phyloP scores from a whole-genome alignment of 768 basidiomycete genomes.

The Boletus subparvulus region DNA sequence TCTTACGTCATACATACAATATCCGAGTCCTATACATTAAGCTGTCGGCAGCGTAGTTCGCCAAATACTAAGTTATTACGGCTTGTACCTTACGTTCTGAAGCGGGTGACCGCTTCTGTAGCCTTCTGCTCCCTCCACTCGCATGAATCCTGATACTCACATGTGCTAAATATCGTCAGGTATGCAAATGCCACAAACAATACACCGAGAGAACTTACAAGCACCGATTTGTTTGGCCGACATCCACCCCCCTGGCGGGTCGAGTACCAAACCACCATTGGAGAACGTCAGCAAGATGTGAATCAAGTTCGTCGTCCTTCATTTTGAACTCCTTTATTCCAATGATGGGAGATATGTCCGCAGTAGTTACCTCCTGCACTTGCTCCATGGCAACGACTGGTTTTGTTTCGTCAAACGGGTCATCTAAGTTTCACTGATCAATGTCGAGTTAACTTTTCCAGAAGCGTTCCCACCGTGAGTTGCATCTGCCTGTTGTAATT shows the following conservation, averaged over 20 bases:
- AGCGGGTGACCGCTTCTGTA: constrained; percentile 29
- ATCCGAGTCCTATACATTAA: background rate
- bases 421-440: constrained; percentile 11
- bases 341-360: constrained; percentile 46
- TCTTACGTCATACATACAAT: constrained; percentile 13
- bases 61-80: background rate
- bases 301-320: constrained; percentile 51
- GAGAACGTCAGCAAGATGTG: constrained; percentile 53
- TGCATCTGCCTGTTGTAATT: background rate
- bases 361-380: background rate
- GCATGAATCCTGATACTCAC: constrained; percentile 73
- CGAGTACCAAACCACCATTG: constrained; percentile 78
- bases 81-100: background rate
- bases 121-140: constrained; percentile 71
- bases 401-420: background rate
- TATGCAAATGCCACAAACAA: background rate
- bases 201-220: constrained; percentile 43
- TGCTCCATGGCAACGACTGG: background rate
- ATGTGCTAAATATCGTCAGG: constrained; percentile 43
- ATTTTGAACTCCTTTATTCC: constrained; percentile 62
- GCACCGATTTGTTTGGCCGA: constrained; percentile 62
- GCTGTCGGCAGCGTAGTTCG: background rate
- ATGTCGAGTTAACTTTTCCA: background rate
- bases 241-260: constrained; percentile 65
- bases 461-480: constrained; percentile 9